Base-by-base conservation (phyloP, 1,284 basidiomycete genomes). In the Cutaneotrichosporon mucoides region DNA sequence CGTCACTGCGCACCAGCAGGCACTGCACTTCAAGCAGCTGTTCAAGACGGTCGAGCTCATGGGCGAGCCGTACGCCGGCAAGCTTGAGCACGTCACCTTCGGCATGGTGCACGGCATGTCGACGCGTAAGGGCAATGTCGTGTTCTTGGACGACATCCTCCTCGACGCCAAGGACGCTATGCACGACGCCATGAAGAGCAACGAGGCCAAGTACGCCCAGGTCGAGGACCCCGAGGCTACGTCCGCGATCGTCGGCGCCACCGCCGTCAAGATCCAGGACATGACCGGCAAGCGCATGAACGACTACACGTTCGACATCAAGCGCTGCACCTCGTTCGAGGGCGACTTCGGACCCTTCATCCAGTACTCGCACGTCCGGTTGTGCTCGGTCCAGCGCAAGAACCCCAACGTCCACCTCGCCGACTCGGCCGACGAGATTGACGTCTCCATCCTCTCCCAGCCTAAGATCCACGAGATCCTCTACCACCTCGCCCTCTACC, bases 191-290 rank as follows among this genome's bases (percentile, higher is more conserved):
- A 99, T 99, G 96, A 84, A 82, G 77, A 88, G 88, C 78, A 98
- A 98, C 75, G 88, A 92, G 79, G 91, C 86, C 60, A 99, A 99
- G 80, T 97, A 96, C 72, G 85, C 82, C 2, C 86, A 88, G 48
- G 84, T 99, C 57, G 90, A 92, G 73, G 86, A 99, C 78, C 94
- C 94, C 0, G 88, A 92, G 73, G 79, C 78, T 48, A 89, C 88
- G 45, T 86, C 87, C 62, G 84, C 85, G 68, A 90, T 97, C 75
- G 87, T 98, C 58, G 96, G 95, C 36, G 91, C 96, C 73, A 91
- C 92, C 0, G 94, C 92, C 6, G 88, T 99, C 73, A 99, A 99
- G 82, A 94, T 99, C 68, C 96, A 99, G 79, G 95, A 99, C 77
- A 93, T 98, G 92, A 83, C 87, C 45, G 92, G 90, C 34, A 97